Evolutionary conservation across 2,329 filamentous ascomycete genomes (phyloP), one percentile per base, ranked within the genome.

Genomic region (Ilyonectria destructans): DNA sequence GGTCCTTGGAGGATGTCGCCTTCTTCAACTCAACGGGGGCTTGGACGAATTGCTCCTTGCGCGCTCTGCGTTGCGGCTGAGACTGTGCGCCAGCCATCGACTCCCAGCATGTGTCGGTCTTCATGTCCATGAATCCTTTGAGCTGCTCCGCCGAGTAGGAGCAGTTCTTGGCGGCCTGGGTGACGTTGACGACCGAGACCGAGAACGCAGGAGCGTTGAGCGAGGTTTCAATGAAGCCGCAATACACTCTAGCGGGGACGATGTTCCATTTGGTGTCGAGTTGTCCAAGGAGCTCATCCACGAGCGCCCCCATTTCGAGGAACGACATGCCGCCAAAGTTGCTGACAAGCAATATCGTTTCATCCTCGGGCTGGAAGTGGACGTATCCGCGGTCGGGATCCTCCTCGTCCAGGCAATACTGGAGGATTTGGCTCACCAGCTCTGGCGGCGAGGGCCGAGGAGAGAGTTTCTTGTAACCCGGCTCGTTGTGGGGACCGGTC

Each of bases 141-240:
- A 93, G 87, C 10, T 90, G 85, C 1, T 82, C 83, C 40, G 77
- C 79, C 0, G 84, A 83, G 77, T 87, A 88, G 2, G 80, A 71
- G 75, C 82, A 85, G 66, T 81, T 82, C 56, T 75, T 75, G 0
- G 86, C 83, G 0, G 85, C 83, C 1, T 82, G 84, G 0, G 85
- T 85, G 45, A 90, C 77, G 77, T 91, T 92, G 74, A 92, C 81
- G 56, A 93, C 73, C 4, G 90, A 92, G 6, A 93, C 85, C 15
- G 89, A 92, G 75, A 93, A 93, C 0, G 91, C 92, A 0, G 91
- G 87, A 0, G 90, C 91, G 71, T 93, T 93, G 74, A 94, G 85
- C 17, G 90, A 92, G 0, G 91, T 93, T 85, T 93, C 92, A 63
- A 91, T 86, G 31, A 88, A 90, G 1, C 92, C 92, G 0, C 86